A percentile compares a stretch with the other conserved stretches of the same genome.
Conservation (phyloP, 805 yeast species). For the Millerozyma acaciae region DNA sequence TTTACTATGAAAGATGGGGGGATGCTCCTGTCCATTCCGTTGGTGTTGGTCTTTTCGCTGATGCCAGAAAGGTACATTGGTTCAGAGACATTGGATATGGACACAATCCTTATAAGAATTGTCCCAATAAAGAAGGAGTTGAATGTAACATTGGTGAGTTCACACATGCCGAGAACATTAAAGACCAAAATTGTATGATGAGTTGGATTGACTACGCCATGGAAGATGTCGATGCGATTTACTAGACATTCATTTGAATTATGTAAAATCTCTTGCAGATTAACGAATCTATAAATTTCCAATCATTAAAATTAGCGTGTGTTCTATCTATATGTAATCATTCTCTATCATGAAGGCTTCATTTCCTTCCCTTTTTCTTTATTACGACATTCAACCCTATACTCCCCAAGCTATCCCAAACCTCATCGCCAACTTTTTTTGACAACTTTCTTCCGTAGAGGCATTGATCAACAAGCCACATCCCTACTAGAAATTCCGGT, state of each 20-base stretch:
- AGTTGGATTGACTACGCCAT: conserved; percentile 55
- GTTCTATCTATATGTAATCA: not conserved
- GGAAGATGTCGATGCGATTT: conserved; percentile 15
- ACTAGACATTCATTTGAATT: conserved; percentile 5
- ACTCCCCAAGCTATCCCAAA: conserved; percentile 76
- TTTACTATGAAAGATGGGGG: conserved; percentile 91
- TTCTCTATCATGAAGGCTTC: not conserved
- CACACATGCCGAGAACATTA: conserved; percentile 45
- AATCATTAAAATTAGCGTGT: not conserved
- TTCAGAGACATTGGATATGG: conserved; percentile 79
- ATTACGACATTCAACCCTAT: conserved; percentile 39
- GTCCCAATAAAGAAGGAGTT: conserved; percentile 55
- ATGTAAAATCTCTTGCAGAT: not conserved
- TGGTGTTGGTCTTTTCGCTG: conserved; percentile 70
- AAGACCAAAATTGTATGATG: conserved; percentile 71
- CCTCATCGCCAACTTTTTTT: conserved; percentile 53
- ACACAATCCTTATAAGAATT: conserved; percentile 72
- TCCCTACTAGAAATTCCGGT: conserved; percentile 88
- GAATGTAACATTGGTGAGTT: conserved; percentile 56
- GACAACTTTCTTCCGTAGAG: conserved; percentile 92
- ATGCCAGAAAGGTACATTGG: conserved; percentile 72
- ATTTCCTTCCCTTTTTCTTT: conserved; percentile 28
- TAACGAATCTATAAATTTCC: not conserved
- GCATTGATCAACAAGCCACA: conserved; percentile 97
- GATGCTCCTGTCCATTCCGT: conserved; percentile 88